A percentile compares a stretch with the other conserved stretches of the same genome.
Evolutionary conservation across 1,139 yeast genomes (phyloP).

Genomic region (Debaryomycetaceae sp.): DNA sequence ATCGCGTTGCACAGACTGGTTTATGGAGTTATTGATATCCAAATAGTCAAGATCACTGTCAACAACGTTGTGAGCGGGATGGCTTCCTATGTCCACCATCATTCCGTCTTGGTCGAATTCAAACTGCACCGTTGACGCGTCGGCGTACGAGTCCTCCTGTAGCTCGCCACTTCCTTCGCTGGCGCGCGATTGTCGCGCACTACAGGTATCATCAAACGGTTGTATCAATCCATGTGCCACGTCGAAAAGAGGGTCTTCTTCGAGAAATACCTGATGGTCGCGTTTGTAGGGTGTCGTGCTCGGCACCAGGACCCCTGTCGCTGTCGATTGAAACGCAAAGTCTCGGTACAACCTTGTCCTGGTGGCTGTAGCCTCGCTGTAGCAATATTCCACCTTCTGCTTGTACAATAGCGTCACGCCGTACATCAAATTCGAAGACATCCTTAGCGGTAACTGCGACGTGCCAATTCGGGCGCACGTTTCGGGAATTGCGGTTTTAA

Average conservation of each 20-base stretch:
- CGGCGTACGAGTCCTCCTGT: no score
- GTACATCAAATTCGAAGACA: slow-evolving; percentile 47
- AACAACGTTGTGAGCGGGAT: no score
- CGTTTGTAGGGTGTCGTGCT: slow-evolving; percentile 1
- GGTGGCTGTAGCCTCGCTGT: slow-evolving; percentile 26
- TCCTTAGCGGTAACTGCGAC: slow-evolving; percentile 33
- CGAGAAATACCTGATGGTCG: slow-evolving; percentile 13
- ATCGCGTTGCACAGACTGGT: no score
- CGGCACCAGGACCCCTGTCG: slow-evolving; percentile 2
- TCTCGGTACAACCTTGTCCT: slow-evolving; percentile 24
- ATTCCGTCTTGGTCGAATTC: slow-evolving; percentile 3
- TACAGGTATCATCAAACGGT: slow-evolving; percentile 8
- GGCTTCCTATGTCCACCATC: no score
- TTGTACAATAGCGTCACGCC: slow-evolving; percentile 56
- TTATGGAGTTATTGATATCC: no score
- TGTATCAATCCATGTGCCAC: slow-evolving; percentile 27
- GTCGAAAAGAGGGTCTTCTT: slow-evolving; percentile 41
- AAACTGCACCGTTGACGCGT: slow-evolving; percentile 2
- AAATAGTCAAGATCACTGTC: no score
- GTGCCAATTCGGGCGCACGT: slow-evolving; percentile 34
- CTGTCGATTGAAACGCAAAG: slow-evolving; percentile 6
- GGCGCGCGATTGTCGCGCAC: neutral
- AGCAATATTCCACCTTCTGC: slow-evolving; percentile 45
- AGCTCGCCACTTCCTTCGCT: slow-evolving; percentile 6
- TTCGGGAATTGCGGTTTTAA: slow-evolving; percentile 42